These are phyloP conservation scores for Trifolium pratense DNA, from an alignment of 306 rosid species.

Conservation along the genomic window DNA sequence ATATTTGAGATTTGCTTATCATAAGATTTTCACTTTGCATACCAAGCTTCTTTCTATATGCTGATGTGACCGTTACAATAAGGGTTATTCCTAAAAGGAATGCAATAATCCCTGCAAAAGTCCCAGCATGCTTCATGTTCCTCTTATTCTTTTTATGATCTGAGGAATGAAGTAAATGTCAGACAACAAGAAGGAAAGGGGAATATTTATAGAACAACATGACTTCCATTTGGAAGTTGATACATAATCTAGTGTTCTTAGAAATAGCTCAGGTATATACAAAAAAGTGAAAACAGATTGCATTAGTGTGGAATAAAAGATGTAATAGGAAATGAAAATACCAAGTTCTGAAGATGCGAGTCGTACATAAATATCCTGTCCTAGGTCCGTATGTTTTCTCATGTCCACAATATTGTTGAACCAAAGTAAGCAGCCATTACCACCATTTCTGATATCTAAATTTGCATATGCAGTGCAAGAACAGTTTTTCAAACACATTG, in stretches of 20 bases:
- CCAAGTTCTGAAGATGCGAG: not conserved
- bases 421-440: slow-evolving; percentile 54
- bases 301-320: not conserved
- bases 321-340: not conserved
- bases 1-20: not conserved
- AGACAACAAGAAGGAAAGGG: not conserved
- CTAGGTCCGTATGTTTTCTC: not conserved
- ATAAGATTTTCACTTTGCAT: not conserved
- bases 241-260: not conserved
- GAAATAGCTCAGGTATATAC: not conserved
- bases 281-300: not conserved
- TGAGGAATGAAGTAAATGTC: not conserved
- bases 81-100: not conserved
- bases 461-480: slow-evolving; percentile 8
- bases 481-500: slow-evolving; percentile 5
- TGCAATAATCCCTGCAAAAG: not conserved
- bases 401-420: slow-evolving; percentile 36
- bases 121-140: slow-evolving; percentile 19
- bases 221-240: not conserved
- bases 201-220: too few species aligned
- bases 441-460: slow-evolving; percentile 32
- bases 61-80: not conserved
- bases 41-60: not conserved
- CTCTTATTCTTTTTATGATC: slow-evolving; percentile 2
- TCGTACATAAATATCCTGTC: not conserved